Conservation (phyloP, 139 green algal species). For the Chlorella sorokiniana region DNA sequence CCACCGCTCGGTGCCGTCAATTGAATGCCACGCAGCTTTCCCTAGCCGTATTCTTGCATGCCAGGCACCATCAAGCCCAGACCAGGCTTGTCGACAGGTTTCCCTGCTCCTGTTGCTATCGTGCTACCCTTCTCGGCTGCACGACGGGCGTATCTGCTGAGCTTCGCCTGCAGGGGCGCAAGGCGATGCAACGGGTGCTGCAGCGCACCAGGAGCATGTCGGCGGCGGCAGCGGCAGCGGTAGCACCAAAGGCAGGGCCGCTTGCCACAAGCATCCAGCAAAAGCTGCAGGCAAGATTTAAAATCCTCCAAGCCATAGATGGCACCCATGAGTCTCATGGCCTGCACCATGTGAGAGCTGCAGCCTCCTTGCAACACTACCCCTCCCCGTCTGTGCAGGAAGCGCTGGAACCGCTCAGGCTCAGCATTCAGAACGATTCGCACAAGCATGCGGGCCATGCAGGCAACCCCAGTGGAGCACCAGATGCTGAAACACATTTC, state of each 20-base stretch:
- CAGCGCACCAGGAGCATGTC: not conserved
- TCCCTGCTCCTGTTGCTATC: too few relatives aligned
- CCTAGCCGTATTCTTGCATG: too few relatives aligned
- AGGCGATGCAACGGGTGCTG: not conserved
- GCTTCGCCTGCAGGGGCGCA: not conserved
- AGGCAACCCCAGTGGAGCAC: slow-evolving; percentile 56
- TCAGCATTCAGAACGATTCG: slow-evolving; percentile 58
- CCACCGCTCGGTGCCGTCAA: too few relatives aligned
- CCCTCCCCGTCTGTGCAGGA: not conserved
- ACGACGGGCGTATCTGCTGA: not conserved
- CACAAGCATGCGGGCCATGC: slow-evolving; percentile 63
- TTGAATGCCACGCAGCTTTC: too few relatives aligned
- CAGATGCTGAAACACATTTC: slow-evolving; percentile 73
- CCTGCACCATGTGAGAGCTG: too few relatives aligned
- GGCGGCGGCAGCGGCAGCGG: slow-evolving; percentile 13
- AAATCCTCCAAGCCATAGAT: too few relatives aligned
- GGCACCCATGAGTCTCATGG: too few relatives aligned
- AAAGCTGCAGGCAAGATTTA: slow-evolving; percentile 10
- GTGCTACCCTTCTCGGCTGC: too few relatives aligned
- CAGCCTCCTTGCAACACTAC: too few relatives aligned
- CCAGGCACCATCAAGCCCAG: too few relatives aligned
- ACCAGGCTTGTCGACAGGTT: too few relatives aligned
- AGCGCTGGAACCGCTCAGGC: slow-evolving; percentile 17
- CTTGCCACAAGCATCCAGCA: slow-evolving; percentile 15
- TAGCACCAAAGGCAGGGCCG: not conserved